phyloP scores from a whole-genome alignment of 768 basidiomycete species.

The Obba rivulosa region DNA sequence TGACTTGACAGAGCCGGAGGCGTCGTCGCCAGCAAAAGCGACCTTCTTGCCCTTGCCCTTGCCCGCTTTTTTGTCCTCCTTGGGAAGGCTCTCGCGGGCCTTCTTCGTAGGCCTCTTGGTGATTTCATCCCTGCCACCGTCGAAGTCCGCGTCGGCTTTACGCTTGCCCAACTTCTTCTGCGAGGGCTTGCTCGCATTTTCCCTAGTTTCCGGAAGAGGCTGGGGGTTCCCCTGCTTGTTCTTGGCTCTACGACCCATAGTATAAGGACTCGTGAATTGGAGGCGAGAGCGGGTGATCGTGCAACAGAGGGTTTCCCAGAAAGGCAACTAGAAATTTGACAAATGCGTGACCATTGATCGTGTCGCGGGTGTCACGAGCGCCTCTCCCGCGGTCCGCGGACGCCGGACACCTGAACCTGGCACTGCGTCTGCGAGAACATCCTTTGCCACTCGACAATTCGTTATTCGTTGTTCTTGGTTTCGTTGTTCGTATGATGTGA shows the following conservation, averaged over 20 bases:
- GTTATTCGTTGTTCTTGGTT: no score
- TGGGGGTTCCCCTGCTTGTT: slow-evolving; percentile 76
- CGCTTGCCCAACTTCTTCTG: slow-evolving; percentile 68
- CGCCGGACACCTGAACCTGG: no score
- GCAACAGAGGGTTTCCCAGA: slow-evolving; percentile 4
- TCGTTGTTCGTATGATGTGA: no score
- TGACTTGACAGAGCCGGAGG: slow-evolving; percentile 3
- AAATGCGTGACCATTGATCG: no score
- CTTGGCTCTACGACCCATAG: slow-evolving; percentile 82
- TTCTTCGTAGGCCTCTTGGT: slow-evolving; percentile 21
- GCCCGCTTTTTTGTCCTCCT: slow-evolving; percentile 5
- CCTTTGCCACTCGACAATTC: no score
- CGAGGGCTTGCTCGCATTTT: slow-evolving; percentile 25
- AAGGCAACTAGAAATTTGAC: slow-evolving; percentile 5
- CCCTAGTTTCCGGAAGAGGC: slow-evolving; percentile 40
- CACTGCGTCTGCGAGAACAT: no score
- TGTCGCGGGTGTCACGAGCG: no score
- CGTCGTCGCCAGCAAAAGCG: slow-evolving; percentile 7
- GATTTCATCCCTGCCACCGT: slow-evolving; percentile 2
- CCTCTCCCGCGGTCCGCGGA: no score
- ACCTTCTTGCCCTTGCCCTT: slow-evolving; percentile 15
- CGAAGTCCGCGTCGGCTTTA: slow-evolving; percentile 45
- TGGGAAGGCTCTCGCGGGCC: slow-evolving; percentile 18
- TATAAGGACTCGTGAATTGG: not conserved
- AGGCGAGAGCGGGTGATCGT: not conserved